phyloP scores from a whole-genome alignment of 495 filamentous ascomycete genomes.

The Podospora appendiculata region DNA sequence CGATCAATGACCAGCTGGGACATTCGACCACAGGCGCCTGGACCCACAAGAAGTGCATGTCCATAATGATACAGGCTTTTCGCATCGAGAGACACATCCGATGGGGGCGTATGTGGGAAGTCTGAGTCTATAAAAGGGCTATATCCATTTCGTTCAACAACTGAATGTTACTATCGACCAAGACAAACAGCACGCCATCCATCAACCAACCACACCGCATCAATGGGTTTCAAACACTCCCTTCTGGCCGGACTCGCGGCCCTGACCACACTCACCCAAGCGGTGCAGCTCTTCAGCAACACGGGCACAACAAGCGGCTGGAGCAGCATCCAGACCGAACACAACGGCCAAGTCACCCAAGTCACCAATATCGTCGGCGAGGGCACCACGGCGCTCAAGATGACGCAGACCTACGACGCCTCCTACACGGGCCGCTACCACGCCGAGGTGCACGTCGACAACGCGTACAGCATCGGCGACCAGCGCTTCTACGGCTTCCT shows the following conservation, averaged over 20 bases:
- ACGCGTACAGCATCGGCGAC: conserved; percentile 42
- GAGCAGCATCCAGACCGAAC: conserved; percentile 36
- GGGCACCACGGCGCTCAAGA: conserved; percentile 40
- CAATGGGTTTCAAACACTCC: not conserved
- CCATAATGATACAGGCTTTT: no score
- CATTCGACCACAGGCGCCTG: no score
- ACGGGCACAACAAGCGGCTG: conserved; percentile 42
- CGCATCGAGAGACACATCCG: no score
- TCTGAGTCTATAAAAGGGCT: no score
- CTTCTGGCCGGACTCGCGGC: not conserved
- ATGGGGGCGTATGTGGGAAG: no score
- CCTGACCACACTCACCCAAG: not conserved
- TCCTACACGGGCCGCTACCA: conserved; percentile 45
- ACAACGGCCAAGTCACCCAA: conserved; percentile 37
- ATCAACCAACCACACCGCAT: not conserved
- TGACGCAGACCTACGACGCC: conserved; percentile 44
- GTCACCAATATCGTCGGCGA: conserved; percentile 40
- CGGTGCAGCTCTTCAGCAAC: conserved; percentile 34
- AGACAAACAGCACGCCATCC: no score
- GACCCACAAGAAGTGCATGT: no score
- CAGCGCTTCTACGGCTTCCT: conserved; percentile 49
- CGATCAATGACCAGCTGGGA: no score
- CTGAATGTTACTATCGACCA: no score
- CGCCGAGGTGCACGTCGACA: conserved; percentile 42
- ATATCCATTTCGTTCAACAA: no score